phyloP scores from a whole-genome alignment of 495 filamentous ascomycete species.

The Neurospora sp. region DNA sequence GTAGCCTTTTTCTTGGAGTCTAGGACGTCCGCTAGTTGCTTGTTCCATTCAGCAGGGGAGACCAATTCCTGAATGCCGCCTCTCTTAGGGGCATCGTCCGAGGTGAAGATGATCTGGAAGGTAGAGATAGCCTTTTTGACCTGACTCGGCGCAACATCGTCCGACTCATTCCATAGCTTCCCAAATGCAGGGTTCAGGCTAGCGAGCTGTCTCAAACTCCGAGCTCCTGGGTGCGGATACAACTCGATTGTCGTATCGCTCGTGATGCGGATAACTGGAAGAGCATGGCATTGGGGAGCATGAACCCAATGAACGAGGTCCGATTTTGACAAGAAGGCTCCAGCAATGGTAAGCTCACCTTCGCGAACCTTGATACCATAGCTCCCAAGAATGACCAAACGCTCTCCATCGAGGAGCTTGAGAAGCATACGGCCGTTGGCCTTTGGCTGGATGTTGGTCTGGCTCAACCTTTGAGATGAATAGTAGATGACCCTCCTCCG shows the following conservation, averaged over 20 bases:
- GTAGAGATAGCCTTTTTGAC: slow-evolving; percentile 9
- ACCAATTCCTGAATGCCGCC: slow-evolving; percentile 48
- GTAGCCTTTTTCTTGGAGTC: slow-evolving; percentile 31
- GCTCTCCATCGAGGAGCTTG: slow-evolving; percentile 41
- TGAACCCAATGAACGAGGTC: slow-evolving; percentile 50
- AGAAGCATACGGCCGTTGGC: slow-evolving; percentile 26
- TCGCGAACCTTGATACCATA: slow-evolving; percentile 59
- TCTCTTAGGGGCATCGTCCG: slow-evolving; percentile 33
- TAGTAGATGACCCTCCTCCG: not conserved
- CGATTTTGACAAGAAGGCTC: slow-evolving; percentile 50
- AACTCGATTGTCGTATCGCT: slow-evolving; percentile 43
- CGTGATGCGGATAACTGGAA: slow-evolving; percentile 58
- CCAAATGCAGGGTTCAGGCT: slow-evolving; percentile 60
- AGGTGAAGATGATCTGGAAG: slow-evolving; percentile 38
- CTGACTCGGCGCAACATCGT: not conserved
- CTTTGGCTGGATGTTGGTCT: not conserved
- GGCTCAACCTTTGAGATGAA: not conserved
- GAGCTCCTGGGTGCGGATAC: slow-evolving; percentile 38
- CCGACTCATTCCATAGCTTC: slow-evolving; percentile 58
- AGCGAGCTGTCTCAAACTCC: slow-evolving; percentile 46
- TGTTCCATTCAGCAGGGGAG: slow-evolving; percentile 57
- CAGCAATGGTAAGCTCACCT: slow-evolving; percentile 53
- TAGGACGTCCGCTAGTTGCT: slow-evolving; percentile 27
- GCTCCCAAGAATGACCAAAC: slow-evolving; percentile 57
- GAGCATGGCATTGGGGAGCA: slow-evolving; percentile 65